Evolutionary conservation across 2,329 filamentous ascomycete species (phyloP).

Genomic region (Fusarium sp.): DNA sequence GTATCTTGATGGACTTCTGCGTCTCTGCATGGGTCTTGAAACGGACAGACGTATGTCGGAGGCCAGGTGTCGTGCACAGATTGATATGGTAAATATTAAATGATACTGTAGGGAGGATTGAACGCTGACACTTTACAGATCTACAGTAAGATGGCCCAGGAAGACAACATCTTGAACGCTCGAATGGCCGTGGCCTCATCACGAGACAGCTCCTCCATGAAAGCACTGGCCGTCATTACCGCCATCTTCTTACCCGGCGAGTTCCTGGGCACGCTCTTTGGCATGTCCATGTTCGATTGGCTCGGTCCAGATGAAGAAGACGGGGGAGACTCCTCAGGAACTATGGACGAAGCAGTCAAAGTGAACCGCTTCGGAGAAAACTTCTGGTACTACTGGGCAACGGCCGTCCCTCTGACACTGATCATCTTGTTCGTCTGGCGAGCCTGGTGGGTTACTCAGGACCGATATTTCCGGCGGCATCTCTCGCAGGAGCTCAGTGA

Average conservation of each 20-base stretch:
- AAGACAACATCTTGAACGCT: constrained; percentile 63
- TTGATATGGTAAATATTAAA: constrained; percentile 59
- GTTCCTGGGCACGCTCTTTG: constrained; percentile 63
- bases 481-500: constrained; percentile 64
- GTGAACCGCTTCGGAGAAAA: constrained; percentile 55
- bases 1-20: constrained; percentile 61
- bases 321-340: background rate
- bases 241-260: constrained; percentile 65
- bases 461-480: constrained; percentile 63
- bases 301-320: constrained; percentile 55
- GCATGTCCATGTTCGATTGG: constrained; percentile 65
- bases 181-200: constrained; percentile 59
- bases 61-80: constrained; percentile 62
- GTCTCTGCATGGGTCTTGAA: constrained; percentile 62
- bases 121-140: constrained; percentile 52
- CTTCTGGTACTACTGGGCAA: constrained; percentile 65
- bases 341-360: constrained; percentile 26
- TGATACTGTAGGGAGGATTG: no score
- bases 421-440: constrained; percentile 61
- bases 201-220: constrained; percentile 64
- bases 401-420: constrained; percentile 61
- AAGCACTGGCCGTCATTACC: constrained; percentile 64
- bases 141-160: constrained; percentile 65
- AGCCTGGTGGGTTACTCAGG: constrained; percentile 64
- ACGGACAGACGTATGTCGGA: constrained; percentile 64